phyloP scores from a whole-genome alignment of 2,329 filamentous ascomycete genomes.

The Cadophora sp. region DNA sequence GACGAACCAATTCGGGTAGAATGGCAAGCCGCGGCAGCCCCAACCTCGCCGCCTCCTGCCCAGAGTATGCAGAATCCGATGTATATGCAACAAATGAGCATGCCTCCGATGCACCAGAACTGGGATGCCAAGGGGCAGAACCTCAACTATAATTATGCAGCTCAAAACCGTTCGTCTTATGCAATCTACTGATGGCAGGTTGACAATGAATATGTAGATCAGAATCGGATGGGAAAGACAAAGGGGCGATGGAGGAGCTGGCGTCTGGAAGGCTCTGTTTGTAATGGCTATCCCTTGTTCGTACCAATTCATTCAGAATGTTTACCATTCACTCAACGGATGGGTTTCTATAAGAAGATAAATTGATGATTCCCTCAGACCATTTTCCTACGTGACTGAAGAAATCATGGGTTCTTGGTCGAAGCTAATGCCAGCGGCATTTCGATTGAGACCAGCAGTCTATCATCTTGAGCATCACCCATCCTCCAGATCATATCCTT shows the following conservation, averaged over 20 bases:
- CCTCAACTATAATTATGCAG: not conserved
- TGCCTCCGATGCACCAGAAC: not conserved
- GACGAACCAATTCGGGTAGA: conserved; percentile 26
- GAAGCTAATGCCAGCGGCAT: no score
- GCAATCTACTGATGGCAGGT: not conserved
- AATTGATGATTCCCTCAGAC: no score
- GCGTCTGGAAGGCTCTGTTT: not conserved
- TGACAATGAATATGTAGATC: not conserved
- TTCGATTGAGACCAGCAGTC: no score
- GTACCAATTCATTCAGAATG: not conserved
- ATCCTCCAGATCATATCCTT: no score
- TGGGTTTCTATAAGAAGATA: no score
- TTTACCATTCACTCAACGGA: no score
- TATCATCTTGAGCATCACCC: no score
- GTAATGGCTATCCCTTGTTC: not conserved
- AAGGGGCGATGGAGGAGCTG: not conserved
- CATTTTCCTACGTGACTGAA: no score
- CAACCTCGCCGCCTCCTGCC: conserved; percentile 43
- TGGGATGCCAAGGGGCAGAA: not conserved
- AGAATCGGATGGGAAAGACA: not conserved
- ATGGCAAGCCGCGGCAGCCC: conserved; percentile 22
- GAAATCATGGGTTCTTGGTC: no score
- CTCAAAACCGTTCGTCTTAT: not conserved
- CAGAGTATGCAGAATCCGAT: not conserved
- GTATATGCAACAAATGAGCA: conserved; percentile 1